Conservation (phyloP, 1,284 basidiomycete genomes). For the Caloboletus firmus region DNA sequence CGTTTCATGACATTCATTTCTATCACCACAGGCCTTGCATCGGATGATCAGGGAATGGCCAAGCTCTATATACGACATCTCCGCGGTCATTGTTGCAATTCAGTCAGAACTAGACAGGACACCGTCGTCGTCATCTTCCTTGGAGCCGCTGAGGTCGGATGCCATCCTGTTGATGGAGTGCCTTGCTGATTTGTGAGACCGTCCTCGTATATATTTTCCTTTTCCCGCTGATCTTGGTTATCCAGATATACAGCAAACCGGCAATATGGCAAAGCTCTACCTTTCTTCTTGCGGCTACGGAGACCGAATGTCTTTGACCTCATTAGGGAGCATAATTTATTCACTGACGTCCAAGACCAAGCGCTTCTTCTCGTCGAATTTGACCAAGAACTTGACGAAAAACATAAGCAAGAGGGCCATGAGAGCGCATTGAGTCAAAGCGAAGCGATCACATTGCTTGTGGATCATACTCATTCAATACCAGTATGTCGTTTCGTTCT, state of each 20-base stretch:
- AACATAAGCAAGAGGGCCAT: conserved; percentile 46
- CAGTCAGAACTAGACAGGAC: conserved; percentile 76
- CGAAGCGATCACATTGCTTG: conserved; percentile 83
- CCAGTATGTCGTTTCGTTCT: conserved; percentile 58
- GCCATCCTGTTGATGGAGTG: conserved; percentile 81
- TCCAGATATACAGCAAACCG: conserved; percentile 71
- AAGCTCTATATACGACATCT: conserved; percentile 84
- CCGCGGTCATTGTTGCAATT: conserved; percentile 85
- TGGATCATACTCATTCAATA: conserved; percentile 95
- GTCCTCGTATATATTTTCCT: not conserved
- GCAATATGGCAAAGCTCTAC: conserved; percentile 92
- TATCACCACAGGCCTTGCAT: conserved; percentile 60
- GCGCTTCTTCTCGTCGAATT: conserved; percentile 91
- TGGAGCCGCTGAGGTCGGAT: conserved; percentile 39
- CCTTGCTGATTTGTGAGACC: conserved; percentile 80
- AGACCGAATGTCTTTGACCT: conserved; percentile 92
- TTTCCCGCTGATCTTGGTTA: not conserved
- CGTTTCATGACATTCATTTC: conserved; percentile 5
- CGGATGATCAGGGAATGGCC: conserved; percentile 89
- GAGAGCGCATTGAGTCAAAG: conserved; percentile 45
- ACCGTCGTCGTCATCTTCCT: conserved; percentile 51
- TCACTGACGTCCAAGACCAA: conserved; percentile 93
- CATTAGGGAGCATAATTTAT: conserved; percentile 92
- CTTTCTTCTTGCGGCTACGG: conserved; percentile 85
- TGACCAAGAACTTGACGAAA: conserved; percentile 82